Evolutionary conservation across 108 stramenopile species (phyloP), one percentile per base, ranked within the genome.

Genomic region (Cylindrotheca closterium): DNA sequence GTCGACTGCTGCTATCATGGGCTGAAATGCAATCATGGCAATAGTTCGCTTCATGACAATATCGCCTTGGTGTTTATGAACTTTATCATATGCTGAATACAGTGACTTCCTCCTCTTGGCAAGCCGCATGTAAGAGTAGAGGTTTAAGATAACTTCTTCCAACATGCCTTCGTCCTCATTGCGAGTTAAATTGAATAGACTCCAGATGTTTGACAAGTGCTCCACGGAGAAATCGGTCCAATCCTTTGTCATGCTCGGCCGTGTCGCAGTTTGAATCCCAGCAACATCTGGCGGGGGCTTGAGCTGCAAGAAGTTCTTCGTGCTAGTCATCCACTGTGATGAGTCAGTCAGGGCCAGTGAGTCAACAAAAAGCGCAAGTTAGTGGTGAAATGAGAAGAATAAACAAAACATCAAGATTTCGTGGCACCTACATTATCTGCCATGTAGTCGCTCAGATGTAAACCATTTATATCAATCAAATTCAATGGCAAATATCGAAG

Each of bases 21-120:
- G 30, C 63, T 28, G 26, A 52, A 64, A 64, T 19, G 63, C 63
- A 52, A 64, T 55, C 28, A 64, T 17, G 48, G 63, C 63, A 33
- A 64, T 64, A 5, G 63, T 64, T 30, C 51, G 27, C 7, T 51
- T 23, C 50, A 64, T 29, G 28, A 50, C 37, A 42, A 15, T 42
- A 7, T 42, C 15, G 7, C 37, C 37, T 42, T 42, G 37, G 37
- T 42, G 37, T 7, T 15, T 42, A 15, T 42, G 37, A 10, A 42
- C 37, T 7, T 42, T 15, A 10, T 7, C 37, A 42, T 42, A 42
- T 7, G 37, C 7, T 42, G 7, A 7, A 15, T 42, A 42, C 37
- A 42, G 15, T 7, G 37, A 42, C 7, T 10, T 42, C 7, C 10
- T 10, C 7, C 37, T 7, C 10, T 15, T 42, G 37, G 37, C 37